Evolutionary conservation across 768 basidiomycete species (phyloP), one percentile per base, ranked within the genome.

Genomic region (Hypholoma fasciculare): DNA sequence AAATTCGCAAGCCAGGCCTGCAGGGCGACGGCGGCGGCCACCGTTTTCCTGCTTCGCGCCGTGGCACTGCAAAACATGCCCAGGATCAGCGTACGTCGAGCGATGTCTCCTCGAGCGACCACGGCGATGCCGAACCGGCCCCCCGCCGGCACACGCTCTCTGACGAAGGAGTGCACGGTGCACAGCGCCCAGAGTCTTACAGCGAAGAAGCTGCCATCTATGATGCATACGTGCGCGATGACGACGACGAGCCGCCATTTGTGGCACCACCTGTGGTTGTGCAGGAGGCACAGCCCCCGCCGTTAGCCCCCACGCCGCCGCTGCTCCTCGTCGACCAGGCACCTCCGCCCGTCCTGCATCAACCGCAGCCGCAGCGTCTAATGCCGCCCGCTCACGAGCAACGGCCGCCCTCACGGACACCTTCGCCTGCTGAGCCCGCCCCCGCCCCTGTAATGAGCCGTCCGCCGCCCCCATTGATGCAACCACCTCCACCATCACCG

Each of bases 1-100:
- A 94, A 77, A 97, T 98, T 64, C 89, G 96, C 37, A 99, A 98
- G 75, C 79, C 87, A 13, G 83, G 85, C 5, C 71, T 89, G 6
- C 80, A 83, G 13, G 90, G 86, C 20, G 92, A 91, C 71, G 90
- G 89, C 11, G 86, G 83, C 36, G 91, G 91, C 1, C 92, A 92
- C 79, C 88, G 94, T 11, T 96, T 96, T 73, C 81, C 82, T 37
- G 72, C 83, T 23, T 74, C 77, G 54, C 68, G 80, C 47, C 74
- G 73, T 16, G 68, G 68, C 13, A 67, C 72, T 14, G 57, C 66
- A 59, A 70, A 71, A 57, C 62, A 64, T 27, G 55, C 71, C 38
- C 84, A 84, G 51, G 23, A 23, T 70, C 77, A 34, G 42, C 85
- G 88, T 55, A 81, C 83, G 1, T 90, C 89, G 7, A 88, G 86